Percentiles rank a stretch among this genome's conserved stretches.
phyloP scores from a whole-genome alignment of 2,329 filamentous ascomycete species.

The Hypoxylon sp. region DNA sequence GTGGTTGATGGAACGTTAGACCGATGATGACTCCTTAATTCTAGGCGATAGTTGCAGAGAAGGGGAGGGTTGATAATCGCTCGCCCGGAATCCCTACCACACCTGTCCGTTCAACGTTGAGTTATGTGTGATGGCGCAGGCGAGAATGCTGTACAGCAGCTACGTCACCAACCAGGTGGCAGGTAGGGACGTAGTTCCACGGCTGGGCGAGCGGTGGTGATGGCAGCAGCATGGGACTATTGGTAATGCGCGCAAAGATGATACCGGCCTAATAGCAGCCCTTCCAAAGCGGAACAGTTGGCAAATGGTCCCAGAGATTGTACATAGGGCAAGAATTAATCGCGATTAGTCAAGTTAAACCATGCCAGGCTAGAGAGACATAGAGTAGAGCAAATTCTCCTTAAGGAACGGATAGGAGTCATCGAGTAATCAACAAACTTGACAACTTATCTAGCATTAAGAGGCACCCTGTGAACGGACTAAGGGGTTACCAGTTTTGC shows the following conservation, averaged over 20 bases:
- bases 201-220: conserved; percentile 12
- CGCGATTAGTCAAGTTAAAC: neutral
- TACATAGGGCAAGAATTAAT: conserved; percentile 20
- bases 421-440: neutral
- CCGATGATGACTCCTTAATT: conserved; percentile 4
- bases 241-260: conserved; percentile 24
- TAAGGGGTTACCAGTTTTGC: neutral
- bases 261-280: conserved; percentile 30
- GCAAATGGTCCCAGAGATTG: conserved; percentile 18
- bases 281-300: neutral
- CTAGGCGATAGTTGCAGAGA: neutral
- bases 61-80: neutral
- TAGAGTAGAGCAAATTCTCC: neutral
- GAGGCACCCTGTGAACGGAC: neutral
- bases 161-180: conserved; percentile 5
- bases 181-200: conserved; percentile 11
- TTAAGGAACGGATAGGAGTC: neutral
- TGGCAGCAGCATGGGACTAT: conserved; percentile 14
- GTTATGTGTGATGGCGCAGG: neutral
- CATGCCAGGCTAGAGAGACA: neutral
- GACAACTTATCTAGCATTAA: neutral
- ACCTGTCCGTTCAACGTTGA: neutral
- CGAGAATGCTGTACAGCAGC: neutral
- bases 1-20: neutral
- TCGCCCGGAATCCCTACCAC: neutral